Base-by-base conservation (phyloP, 1,284 basidiomycete genomes). In the Clitocybe nebularis region DNA sequence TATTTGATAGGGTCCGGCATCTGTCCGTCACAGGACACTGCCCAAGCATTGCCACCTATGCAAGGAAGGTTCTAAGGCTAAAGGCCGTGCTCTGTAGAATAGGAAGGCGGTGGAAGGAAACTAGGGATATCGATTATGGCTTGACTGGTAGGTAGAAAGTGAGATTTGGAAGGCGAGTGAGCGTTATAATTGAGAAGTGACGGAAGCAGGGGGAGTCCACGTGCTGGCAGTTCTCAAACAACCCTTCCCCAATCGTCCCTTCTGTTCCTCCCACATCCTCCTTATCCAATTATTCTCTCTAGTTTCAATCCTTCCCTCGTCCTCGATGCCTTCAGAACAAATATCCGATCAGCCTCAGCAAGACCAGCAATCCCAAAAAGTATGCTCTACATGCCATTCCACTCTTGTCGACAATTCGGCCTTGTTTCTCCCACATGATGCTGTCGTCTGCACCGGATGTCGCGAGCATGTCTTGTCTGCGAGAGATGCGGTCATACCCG, bases 341-440 rank as follows among this genome's bases (percentile, higher is more conserved):
- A n/a, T n/a, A n/a, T n/a, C 11, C 14, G 29, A 16, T 16, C 57
- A 62, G 34, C 49, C 42, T 20, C 49, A 53, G 13, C 51, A 52
- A 26, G 56, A 59, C 13, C 58, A 55, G 26, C 56, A 51, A 21
- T 56, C 53, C 13, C 42, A 47, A 10, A 72, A 73, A 59, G 49
- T 68, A 45, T 75, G 72, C 51, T 54, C 66, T 5, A 55, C 59
- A 11, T 75, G 72, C 49, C 64, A 69, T 36, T 61, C 58, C 34
- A 56, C 60, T 19, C 60, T 68, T 34, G 53, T 66, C 23, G 68
- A 71, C 50, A 26, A 48, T 32, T 16, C 54, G 13, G 47, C 57
- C 36, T 40, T 62, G 34, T 58, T 58, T 37, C 41, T 53, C 13
- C 58, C 54, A n/a, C 55, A 54, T 19, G 66, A 64, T 40, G 55